A percentile compares a stretch with the other conserved stretches of the same genome.
Conservation (phyloP, 768 basidiomycete genomes). For the Butyriboletus loyo region DNA sequence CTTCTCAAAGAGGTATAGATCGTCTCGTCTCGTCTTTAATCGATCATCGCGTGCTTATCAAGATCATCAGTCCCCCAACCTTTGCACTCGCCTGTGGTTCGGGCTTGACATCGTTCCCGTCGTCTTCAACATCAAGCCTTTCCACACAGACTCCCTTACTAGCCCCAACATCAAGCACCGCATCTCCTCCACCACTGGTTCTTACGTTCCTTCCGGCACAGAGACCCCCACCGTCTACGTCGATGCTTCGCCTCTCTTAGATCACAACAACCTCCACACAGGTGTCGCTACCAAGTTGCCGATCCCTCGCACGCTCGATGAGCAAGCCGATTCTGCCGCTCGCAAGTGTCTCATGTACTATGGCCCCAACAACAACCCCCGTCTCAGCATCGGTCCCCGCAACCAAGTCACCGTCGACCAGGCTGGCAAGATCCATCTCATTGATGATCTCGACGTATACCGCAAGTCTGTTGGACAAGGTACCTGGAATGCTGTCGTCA, state of each 20-base stretch:
- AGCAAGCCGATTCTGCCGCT: constrained; percentile 83
- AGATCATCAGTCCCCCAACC: constrained; percentile 58
- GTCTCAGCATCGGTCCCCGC: constrained; percentile 75
- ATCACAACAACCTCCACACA: constrained; percentile 37
- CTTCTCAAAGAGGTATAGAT: constrained; percentile 74
- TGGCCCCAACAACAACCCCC: constrained; percentile 80
- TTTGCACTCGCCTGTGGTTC: constrained; percentile 84
- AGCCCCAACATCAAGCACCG: constrained; percentile 80
- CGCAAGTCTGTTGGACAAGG: constrained; percentile 65
- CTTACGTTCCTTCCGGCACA: constrained; percentile 71
- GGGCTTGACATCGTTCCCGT: constrained; percentile 81
- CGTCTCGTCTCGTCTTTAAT: constrained; percentile 12
- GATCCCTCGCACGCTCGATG: constrained; percentile 73
- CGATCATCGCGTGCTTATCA: constrained; percentile 17
- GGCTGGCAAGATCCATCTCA: constrained; percentile 79
- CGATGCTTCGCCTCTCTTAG: constrained; percentile 52
- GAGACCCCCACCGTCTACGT: constrained; percentile 74
- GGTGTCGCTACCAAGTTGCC: constrained; percentile 59
- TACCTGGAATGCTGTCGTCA: constrained; percentile 80
- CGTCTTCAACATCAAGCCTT: constrained; percentile 83
- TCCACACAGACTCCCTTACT: constrained; percentile 75
- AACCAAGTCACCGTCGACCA: constrained; percentile 89
- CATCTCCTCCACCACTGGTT: constrained; percentile 76
- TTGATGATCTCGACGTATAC: constrained; percentile 81
- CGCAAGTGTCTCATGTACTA: constrained; percentile 83